Base-by-base conservation (phyloP, 495 filamentous ascomycete species). In the Xylaria venustula region DNA sequence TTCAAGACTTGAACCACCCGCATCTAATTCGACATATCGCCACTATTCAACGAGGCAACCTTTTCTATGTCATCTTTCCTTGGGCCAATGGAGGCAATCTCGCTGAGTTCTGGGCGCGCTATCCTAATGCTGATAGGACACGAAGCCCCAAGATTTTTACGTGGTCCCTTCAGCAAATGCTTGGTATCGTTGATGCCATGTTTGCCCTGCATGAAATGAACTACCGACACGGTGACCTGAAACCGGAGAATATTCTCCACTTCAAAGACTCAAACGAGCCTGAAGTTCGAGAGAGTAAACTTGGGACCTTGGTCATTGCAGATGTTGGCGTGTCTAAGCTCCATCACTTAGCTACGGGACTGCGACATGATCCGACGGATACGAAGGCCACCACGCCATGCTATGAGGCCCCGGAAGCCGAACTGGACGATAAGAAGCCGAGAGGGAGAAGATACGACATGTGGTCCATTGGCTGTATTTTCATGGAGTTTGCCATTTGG, bases 401-500 rank as follows among this genome's bases (percentile, higher is more conserved):
- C 11, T 66, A 66, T 41, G 60, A 62, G 47, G 60, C 60, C 8
- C 59, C 64, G 5, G 64, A 62, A 32, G 64, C 22, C 6, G 50
- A 37, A 37, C 9, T 25, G 5, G 14, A 53, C 4, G 2, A 28
- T 3, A 20, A 41, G 0, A 57, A 48, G 1, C 64, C 64, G 26
- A 58, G 63, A 32, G 30, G 52, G 7, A 51, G 64, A 12, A 28
- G 44, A n/a, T 70, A 67, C 34, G 67, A 70, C 34, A 65, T 67
- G 53, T 70, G 67, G 67, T 67, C 67, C 5, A 12, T 63, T 11
- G 67, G 67, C 17, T 70, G 67, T 23, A 54, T 70, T 22, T 58
- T 67, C 23, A 49, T 69, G 36, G 67, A 69, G 54, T 63, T 61
- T 57, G 36, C 41, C 19, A 62, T 66, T 45, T 69, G 67, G 67